Percentiles rank a stretch among this genome's conserved stretches.
phyloP scores from a whole-genome alignment of 2,329 filamentous ascomycete genomes.

The Clarireedia sp. region DNA sequence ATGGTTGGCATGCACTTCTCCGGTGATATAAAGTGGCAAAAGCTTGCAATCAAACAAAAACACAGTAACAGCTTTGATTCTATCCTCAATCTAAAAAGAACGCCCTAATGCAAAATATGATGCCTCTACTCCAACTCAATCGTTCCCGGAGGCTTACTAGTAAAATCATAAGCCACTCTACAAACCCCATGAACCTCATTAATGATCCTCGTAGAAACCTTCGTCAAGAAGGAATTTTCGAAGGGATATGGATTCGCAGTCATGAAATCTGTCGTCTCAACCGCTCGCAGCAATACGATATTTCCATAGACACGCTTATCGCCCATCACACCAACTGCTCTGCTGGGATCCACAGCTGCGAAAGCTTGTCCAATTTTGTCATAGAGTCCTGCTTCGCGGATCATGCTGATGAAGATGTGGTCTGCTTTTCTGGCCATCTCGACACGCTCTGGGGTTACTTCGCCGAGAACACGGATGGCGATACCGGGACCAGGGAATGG shows the following conservation, averaged over 20 bases:
- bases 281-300: conserved; percentile 53
- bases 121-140: conserved; percentile 60
- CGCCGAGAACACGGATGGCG: conserved; percentile 67
- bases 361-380: conserved; percentile 63
- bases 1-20: too few relatives aligned
- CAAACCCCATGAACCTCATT: conserved; percentile 60
- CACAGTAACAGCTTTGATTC: too few relatives aligned
- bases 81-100: too few relatives aligned
- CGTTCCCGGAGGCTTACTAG: conserved; percentile 44
- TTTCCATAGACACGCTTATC: conserved; percentile 61
- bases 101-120: background rate
- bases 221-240: conserved; percentile 55
- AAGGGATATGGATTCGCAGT: conserved; percentile 35
- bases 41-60: too few relatives aligned
- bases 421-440: conserved; percentile 73
- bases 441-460: conserved; percentile 72
- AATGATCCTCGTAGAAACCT: conserved; percentile 59
- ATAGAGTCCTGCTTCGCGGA: conserved; percentile 65
- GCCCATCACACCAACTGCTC: conserved; percentile 58
- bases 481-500: conserved; percentile 69
- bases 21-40: too few relatives aligned
- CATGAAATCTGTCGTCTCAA: conserved; percentile 44
- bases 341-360: conserved; percentile 57
- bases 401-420: conserved; percentile 70
- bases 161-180: conserved; percentile 60